These are phyloP conservation scores for Bauhinia variegata DNA, from an alignment of 306 rosid genomes.

Conservation along the genomic window DNA sequence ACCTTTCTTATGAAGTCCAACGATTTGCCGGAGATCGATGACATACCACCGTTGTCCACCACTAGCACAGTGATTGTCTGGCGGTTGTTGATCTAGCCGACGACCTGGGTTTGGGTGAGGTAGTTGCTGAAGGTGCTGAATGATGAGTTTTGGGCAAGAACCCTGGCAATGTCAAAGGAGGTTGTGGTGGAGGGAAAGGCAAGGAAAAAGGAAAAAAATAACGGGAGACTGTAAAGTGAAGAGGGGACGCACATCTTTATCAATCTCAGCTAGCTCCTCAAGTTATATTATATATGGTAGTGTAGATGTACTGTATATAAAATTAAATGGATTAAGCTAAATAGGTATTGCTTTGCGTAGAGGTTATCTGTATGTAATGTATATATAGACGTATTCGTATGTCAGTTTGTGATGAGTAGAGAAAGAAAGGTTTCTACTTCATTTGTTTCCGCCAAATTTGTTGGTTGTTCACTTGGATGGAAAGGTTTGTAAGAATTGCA, in stretches of 20 bases:
- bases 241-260: slow-evolving; percentile 3
- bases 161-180: slow-evolving; percentile 33
- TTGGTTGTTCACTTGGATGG: too few species aligned
- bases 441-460: too few species aligned
- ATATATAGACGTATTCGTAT: too few species aligned
- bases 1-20: slow-evolving; percentile 39
- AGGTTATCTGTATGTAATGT: too few species aligned
- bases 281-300: too few species aligned
- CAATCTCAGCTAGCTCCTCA: too few species aligned
- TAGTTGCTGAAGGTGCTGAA: slow-evolving; percentile 44
- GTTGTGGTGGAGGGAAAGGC: slow-evolving; percentile 11
- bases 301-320: too few species aligned
- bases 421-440: too few species aligned
- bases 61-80: slow-evolving; percentile 39
- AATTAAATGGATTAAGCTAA: too few species aligned
- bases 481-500: too few species aligned
- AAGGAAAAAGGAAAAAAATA: background rate
- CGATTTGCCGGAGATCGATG: slow-evolving; percentile 39
- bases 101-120: slow-evolving; percentile 43
- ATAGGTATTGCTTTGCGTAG: too few species aligned
- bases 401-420: too few species aligned
- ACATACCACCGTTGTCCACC: slow-evolving; percentile 41
- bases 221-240: background rate
- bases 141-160: slow-evolving; percentile 35
- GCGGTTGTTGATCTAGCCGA: slow-evolving; percentile 26